Evolutionary conservation across 2,329 filamentous ascomycete genomes (phyloP), one percentile per base, ranked within the genome.

Genomic region (Arthrobotrys megalospora): DNA sequence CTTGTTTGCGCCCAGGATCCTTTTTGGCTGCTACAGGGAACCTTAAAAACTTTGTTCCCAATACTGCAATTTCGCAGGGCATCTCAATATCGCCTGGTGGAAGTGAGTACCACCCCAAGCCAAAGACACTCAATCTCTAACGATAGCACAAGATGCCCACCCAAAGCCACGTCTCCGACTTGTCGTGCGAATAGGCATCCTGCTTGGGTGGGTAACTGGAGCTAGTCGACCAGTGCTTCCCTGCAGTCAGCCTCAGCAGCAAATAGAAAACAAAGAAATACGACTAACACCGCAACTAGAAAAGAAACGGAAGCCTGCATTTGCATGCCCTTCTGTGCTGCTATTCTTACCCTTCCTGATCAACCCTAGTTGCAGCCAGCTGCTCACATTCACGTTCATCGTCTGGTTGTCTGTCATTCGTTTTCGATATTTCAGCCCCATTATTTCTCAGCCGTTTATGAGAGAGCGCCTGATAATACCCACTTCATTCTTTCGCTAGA

Each of bases 221-320:
- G 43, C 52, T 50, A 69, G 38, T 50, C 36, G 16, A 28, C 32
- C 47, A 8, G 60, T 66, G 62, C 69, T 66, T 58, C 70, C 70
- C 70, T 75, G 70, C 63, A 53, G 69, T 62, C 70, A 75, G 70
- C 63, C 70, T 62, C 50, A 55, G 45, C 24, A 60, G 52, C 70
- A 75, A 75, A 75, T 67, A 67, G 63, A 62, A 70, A 68, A 52
- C 52, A 67, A 66, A 73, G 48, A 36, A 66, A 67, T 52, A 58
- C 68, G 60, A 58, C 36, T 58, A 53, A 71, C 32, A 53, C 41
- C 41, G 32, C 43, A 24, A 52, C 70, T 75, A 75, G 70, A 68
- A 75, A 67, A 67, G 70, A 75, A 67, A 63, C 62, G 63, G 70
- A 75, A 53, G 70, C 45, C 70, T 75, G 70, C 63, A 53, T 67